A percentile compares a stretch with the other conserved stretches of the same genome.
Evolutionary conservation across 1,139 yeast species (phyloP).

Genomic region (Pichia sp.): DNA sequence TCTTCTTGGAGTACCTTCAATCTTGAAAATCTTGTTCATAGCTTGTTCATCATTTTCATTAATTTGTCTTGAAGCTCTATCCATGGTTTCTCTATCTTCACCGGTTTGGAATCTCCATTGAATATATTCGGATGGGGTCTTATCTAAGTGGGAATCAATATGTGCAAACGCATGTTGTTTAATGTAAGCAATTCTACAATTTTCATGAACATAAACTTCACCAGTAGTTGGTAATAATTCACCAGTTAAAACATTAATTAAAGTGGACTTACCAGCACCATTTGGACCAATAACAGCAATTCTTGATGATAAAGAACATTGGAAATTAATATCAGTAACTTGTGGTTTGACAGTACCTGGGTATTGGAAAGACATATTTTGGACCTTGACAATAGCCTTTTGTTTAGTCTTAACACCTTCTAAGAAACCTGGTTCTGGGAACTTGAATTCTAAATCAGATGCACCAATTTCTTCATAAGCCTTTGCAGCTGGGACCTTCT

Average conservation of each 20-base stretch:
- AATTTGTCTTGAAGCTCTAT: conserved; percentile 98
- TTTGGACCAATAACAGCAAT: conserved; percentile 99
- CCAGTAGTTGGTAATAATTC: conserved; percentile 96
- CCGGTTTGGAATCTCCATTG: conserved; percentile 99
- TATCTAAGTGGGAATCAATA: conserved; percentile 96
- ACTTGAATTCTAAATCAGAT: conserved; percentile 87
- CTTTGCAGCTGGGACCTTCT: conserved; percentile 98
- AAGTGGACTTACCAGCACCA: conserved; percentile 99
- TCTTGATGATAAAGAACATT: conserved; percentile 97
- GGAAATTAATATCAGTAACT: conserved; percentile 85
- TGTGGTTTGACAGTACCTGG: conserved; percentile 98
- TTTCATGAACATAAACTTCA: conserved; percentile 99
- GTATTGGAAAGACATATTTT: conserved; percentile 96
- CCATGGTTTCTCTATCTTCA: conserved; percentile 99
- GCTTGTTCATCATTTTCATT: conserved; percentile 95
- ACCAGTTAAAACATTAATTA: conserved; percentile 98
- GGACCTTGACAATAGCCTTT: conserved; percentile 97
- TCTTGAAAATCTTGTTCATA: conserved; percentile 98
- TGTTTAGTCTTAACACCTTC: conserved; percentile 99
- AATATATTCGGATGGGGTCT: conserved; percentile 98
- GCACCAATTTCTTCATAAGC: conserved; percentile 98
- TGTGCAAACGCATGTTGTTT: conserved; percentile 99
- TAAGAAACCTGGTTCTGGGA: conserved; percentile 99
- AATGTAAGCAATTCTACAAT: conserved; percentile 99
- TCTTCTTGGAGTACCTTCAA: conserved; percentile 98